phyloP scores from a whole-genome alignment of 306 rosid genomes.

The Alnus rubra region DNA sequence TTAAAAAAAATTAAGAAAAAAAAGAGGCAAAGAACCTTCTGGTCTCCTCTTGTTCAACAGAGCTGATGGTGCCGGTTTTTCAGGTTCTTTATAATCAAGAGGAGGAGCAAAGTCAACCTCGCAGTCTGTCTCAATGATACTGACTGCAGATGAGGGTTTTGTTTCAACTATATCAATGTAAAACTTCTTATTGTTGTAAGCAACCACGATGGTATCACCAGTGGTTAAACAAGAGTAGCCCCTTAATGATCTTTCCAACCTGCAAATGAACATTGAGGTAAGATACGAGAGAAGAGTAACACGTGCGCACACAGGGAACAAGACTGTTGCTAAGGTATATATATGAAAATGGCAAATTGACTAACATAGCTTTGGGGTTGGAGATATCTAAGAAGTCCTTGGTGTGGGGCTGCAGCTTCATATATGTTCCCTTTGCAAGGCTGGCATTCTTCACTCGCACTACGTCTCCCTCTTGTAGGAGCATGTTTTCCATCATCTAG shows the following conservation, averaged over 20 bases:
- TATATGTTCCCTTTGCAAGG: slow-evolving; percentile 42
- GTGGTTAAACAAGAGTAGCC: slow-evolving; percentile 59
- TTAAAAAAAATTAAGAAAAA: background rate
- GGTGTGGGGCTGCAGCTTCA: slow-evolving; percentile 66
- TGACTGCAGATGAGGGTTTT: slow-evolving; percentile 47
- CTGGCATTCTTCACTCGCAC: slow-evolving; percentile 42
- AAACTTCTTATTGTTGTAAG: slow-evolving; percentile 54
- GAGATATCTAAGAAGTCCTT: slow-evolving; percentile 54
- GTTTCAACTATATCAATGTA: slow-evolving; percentile 54
- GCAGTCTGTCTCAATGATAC: slow-evolving; percentile 52
- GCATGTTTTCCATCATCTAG: slow-evolving; percentile 65
- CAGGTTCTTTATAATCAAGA: slow-evolving; percentile 55
- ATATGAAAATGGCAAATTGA: slow-evolving; percentile 8
- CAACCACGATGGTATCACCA: slow-evolving; percentile 60
- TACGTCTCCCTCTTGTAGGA: slow-evolving; percentile 46
- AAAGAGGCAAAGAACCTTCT: slow-evolving; percentile 30
- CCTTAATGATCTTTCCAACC: slow-evolving; percentile 59
- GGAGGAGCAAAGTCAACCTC: slow-evolving; percentile 58
- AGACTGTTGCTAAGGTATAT: background rate
- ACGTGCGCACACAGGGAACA: background rate
- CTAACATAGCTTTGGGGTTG: slow-evolving; percentile 59
- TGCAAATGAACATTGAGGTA: slow-evolving; percentile 23
- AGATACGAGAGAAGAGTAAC: background rate
- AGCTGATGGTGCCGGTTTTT: slow-evolving; percentile 30
- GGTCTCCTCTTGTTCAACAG: slow-evolving; percentile 24